Conservation (phyloP, 257 asterid species). For the Przewalskia tangutica region DNA sequence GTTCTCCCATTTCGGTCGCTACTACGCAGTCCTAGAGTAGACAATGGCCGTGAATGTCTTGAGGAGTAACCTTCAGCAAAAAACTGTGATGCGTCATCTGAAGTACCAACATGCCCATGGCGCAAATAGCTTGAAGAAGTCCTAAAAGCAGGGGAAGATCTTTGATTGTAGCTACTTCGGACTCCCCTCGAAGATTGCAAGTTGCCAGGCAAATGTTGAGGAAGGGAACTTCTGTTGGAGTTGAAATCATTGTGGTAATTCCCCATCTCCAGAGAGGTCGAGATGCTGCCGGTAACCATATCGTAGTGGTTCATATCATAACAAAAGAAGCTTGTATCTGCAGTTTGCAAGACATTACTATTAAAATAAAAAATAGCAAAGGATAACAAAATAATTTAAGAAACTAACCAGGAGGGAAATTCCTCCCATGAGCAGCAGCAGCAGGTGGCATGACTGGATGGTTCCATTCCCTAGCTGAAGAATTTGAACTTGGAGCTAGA, state of each 20-base stretch:
- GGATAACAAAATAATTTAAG: neutral
- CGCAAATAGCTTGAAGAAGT: conserved; percentile 44
- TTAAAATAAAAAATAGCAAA: conserved; percentile 3
- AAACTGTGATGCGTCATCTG: conserved; percentile 42
- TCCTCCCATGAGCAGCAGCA: conserved; percentile 26
- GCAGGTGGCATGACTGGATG: conserved; percentile 28
- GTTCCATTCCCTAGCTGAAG: conserved; percentile 45
- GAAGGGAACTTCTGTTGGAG: conserved; percentile 30
- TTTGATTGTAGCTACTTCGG: conserved; percentile 40
- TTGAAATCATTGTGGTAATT: conserved; percentile 32
- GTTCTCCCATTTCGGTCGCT: conserved; percentile 40
- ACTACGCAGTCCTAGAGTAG: conserved; percentile 30
- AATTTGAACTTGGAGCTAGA: conserved; percentile 41
- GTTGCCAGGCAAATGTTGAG: conserved; percentile 31
- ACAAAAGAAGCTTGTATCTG: conserved; percentile 42
- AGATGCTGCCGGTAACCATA: conserved; percentile 24
- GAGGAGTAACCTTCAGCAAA: conserved; percentile 37
- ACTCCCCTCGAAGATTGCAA: conserved; percentile 43
- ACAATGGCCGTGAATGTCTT: conserved; percentile 35
- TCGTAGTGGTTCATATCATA: conserved; percentile 35
- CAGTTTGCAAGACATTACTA: conserved; percentile 16
- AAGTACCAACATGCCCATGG: conserved; percentile 30
- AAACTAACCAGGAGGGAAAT: conserved; percentile 43
- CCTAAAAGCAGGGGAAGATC: conserved; percentile 41
- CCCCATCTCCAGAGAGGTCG: conserved; percentile 35